Evolutionary conservation across 1,139 yeast species (phyloP).

Genomic region (Zygosaccharomyces sapae): DNA sequence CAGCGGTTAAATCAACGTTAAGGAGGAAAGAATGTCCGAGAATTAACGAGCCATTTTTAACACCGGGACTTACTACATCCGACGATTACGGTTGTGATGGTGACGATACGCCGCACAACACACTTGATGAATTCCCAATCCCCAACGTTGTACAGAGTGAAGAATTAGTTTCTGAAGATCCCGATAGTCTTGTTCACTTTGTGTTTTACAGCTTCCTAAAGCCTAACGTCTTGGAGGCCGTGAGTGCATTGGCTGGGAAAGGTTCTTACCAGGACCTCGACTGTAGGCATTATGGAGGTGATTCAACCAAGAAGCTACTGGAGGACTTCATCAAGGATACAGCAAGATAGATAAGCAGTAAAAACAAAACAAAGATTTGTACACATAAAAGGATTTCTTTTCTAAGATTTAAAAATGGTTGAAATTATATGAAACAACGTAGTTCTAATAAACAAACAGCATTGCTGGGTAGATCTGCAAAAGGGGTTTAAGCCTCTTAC

Average conservation of each 20-base stretch:
- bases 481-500: conserved; percentile 23
- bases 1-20: neutral
- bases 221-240: conserved; percentile 57
- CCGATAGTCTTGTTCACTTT: conserved; percentile 50
- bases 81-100: conserved; percentile 86
- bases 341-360: too few species aligned
- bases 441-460: conserved; percentile 10
- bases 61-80: conserved; percentile 65
- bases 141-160: conserved; percentile 70
- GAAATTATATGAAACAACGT: conserved; percentile 18
- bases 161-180: conserved; percentile 28
- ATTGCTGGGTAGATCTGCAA: conserved; percentile 8
- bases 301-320: conserved; percentile 48
- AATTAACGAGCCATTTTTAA: conserved; percentile 25
- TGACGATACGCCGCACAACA: conserved; percentile 79
- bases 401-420: conserved; percentile 6
- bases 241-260: conserved; percentile 37
- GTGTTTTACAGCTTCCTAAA: conserved; percentile 75
- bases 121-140: conserved; percentile 53
- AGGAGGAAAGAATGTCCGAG: conserved; percentile 27
- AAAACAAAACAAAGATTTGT: conserved; percentile 10
- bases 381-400: conserved; percentile 4
- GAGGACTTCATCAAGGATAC: conserved; percentile 38
- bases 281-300: conserved; percentile 46
- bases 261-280: conserved; percentile 28